Conservation (phyloP, 192 early-diverging fungal genomes). For the Gryganskiella cystojenkinii region DNA sequence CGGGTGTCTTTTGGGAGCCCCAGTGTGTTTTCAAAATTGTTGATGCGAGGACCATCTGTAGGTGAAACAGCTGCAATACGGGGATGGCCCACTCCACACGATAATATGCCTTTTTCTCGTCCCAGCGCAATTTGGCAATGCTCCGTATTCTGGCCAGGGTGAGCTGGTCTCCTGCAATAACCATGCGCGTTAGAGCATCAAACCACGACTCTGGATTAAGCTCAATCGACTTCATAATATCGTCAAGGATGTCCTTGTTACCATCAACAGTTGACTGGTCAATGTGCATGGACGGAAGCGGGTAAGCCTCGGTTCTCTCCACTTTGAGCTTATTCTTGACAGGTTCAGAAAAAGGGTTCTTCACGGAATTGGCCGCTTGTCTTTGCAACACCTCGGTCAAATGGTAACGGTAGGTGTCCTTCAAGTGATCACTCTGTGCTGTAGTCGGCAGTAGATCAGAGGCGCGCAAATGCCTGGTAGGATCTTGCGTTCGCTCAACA, state of each 20-base stretch:
- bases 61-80: slow-evolving; percentile 9
- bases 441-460: not conserved
- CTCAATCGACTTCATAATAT: not conserved
- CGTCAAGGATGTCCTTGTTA: not conserved
- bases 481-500: not conserved
- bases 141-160: not conserved
- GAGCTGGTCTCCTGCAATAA: slow-evolving; percentile 23
- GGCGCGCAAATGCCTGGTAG: not conserved
- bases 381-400: not conserved
- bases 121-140: not conserved
- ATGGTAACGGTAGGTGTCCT: too few species aligned
- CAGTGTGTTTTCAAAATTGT: slow-evolving; percentile 1
- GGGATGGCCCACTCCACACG: slow-evolving; percentile 1
- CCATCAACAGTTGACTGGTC: slow-evolving; percentile 6
- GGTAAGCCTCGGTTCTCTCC: not conserved
- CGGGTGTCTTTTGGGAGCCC: not conserved
- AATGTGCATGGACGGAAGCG: slow-evolving; percentile 8
- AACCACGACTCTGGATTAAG: not conserved
- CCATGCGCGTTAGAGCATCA: not conserved
- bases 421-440: not conserved
- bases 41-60: slow-evolving; percentile 1
- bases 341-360: not conserved
- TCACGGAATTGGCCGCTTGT: not conserved
- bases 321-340: not conserved
- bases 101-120: not conserved